Base-by-base conservation (phyloP, 148 eudicot genomes). In the Rhododendron simsii region DNA sequence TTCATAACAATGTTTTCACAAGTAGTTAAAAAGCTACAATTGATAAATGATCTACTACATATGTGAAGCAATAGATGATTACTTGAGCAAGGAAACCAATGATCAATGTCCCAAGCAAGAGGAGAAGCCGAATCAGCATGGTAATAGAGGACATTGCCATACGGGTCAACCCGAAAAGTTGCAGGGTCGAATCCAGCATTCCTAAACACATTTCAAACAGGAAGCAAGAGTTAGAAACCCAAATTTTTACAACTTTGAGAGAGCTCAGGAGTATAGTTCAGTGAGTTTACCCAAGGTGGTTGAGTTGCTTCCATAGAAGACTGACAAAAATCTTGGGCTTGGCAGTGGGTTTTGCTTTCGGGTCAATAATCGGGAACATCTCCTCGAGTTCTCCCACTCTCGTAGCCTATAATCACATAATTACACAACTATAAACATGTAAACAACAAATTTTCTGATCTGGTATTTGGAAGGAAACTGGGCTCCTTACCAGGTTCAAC, bases 181-280 rank as follows among this genome's bases (percentile, higher is more conserved):
- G 95, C 98, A 44, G 99, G 99, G 90, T 97, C 98, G 82, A 97
- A 97, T 9, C 99, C 99, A 41, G 99, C 99, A 88, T 97, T 97
- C 85, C 99, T 96, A 86, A 86, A 2, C 84, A 61, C 33, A 83
- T 55, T 59, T 67, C 23, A 55, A 11, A 35, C 13, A 33, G 12
- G 0, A 85, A 73, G 37, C 3, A 83, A 80, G 23, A 83, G 84
- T 65, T 61, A 77, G 53, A 47, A 48, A 44, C 30, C 1, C 45
- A 55, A 14, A 30, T 33, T 4, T 18, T 28, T 28, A 48, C 13
- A 33, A 14, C 23, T 50, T 53, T 51, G 84, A 48, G 37, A 47
- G 53, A 80, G 39, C 1, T 41, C 18, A 4, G 41, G 48, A 80
- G 61, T 28, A 53, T 53, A 73, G 85, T 77, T 83, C 63, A 16